Percentiles rank a stretch among this genome's conserved stretches.
phyloP scores from a whole-genome alignment of 495 filamentous ascomycete species.

The Penicillium mononematosum region DNA sequence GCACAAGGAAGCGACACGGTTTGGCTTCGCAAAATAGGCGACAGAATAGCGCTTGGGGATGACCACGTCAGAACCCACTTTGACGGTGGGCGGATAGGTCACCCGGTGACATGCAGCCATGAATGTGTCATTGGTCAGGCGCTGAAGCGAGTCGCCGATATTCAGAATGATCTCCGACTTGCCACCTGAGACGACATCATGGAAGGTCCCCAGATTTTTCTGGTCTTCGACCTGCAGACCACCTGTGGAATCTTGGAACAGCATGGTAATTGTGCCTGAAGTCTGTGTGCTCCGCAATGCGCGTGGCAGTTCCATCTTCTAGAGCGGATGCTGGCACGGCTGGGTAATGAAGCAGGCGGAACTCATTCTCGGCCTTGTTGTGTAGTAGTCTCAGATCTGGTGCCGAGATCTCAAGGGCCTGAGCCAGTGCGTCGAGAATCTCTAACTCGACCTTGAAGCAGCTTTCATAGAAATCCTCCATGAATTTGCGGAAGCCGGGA shows the following conservation, averaged over 20 bases:
- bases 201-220: slow-evolving; percentile 35
- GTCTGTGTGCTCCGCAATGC: slow-evolving; percentile 47
- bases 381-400: slow-evolving; percentile 48
- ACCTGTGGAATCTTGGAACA: slow-evolving; percentile 48
- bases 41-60: slow-evolving; percentile 34
- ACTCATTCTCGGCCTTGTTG: slow-evolving; percentile 50
- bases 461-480: slow-evolving; percentile 44
- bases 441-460: slow-evolving; percentile 42
- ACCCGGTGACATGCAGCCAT: slow-evolving; percentile 36
- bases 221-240: slow-evolving; percentile 48
- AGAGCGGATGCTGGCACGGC: slow-evolving; percentile 22
- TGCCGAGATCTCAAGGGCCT: slow-evolving; percentile 47
- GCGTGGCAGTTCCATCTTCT: slow-evolving; percentile 21
- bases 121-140: slow-evolving; percentile 56
- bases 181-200: slow-evolving; percentile 43
- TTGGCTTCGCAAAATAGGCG: slow-evolving; percentile 37
- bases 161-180: slow-evolving; percentile 61
- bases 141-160: slow-evolving; percentile 63
- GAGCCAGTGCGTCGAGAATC: slow-evolving; percentile 43
- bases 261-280: slow-evolving; percentile 49
- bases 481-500: slow-evolving; percentile 60
- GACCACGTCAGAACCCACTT: slow-evolving; percentile 17
- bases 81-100: slow-evolving; percentile 26
- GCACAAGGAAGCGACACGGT: slow-evolving; percentile 24
- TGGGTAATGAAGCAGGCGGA: slow-evolving; percentile 47